A percentile compares a stretch with the other conserved stretches of the same genome.
phyloP scores from a whole-genome alignment of 192 early-diverging fungal species.

The Coemansia sp. region DNA sequence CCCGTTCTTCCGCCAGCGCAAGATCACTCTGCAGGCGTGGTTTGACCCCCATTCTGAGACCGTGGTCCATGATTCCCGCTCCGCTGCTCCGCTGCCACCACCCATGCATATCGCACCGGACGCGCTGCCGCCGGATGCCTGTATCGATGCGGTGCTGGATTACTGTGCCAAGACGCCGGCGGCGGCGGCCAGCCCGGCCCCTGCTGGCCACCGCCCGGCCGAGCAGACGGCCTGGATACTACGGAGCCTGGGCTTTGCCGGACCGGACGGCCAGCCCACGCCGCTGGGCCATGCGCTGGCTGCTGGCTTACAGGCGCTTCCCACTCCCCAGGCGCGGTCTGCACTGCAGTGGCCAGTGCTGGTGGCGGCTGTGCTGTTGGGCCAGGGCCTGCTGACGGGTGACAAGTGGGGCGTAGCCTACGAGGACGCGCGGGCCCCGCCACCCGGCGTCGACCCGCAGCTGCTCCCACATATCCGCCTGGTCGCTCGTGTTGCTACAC shows the following conservation, averaged over 20 bases:
- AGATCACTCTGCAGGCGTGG: slow-evolving; percentile 60
- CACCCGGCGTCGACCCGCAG: slow-evolving; percentile 8
- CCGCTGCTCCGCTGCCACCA: background rate
- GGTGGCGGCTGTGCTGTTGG: slow-evolving; percentile 23
- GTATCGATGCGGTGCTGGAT: slow-evolving; percentile 7
- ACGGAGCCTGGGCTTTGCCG: slow-evolving; percentile 17
- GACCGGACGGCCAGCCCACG: slow-evolving; percentile 22
- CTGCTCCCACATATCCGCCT: slow-evolving; percentile 17
- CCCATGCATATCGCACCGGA: background rate
- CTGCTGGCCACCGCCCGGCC: background rate
- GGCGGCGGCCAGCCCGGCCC: background rate
- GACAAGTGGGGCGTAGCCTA: slow-evolving; percentile 39
- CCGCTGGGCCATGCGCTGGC: slow-evolving; percentile 13
- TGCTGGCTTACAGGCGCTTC: slow-evolving; percentile 25
- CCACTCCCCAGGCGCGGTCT: background rate
- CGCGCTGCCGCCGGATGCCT: background rate
- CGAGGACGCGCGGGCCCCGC: slow-evolving; percentile 19
- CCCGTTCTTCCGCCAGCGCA: slow-evolving; percentile 60
- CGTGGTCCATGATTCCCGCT: slow-evolving; percentile 20
- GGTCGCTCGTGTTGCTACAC: slow-evolving; percentile 35
- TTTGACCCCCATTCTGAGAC: slow-evolving; percentile 43
- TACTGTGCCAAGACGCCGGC: slow-evolving; percentile 5
- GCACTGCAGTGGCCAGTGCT: slow-evolving; percentile 31
- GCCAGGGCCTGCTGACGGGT: slow-evolving; percentile 33
- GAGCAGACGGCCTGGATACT: slow-evolving; percentile 13